A percentile compares a stretch with the other conserved stretches of the same genome.
phyloP scores from a whole-genome alignment of 23 red algal genomes.

The Agarophyton chilense region DNA sequence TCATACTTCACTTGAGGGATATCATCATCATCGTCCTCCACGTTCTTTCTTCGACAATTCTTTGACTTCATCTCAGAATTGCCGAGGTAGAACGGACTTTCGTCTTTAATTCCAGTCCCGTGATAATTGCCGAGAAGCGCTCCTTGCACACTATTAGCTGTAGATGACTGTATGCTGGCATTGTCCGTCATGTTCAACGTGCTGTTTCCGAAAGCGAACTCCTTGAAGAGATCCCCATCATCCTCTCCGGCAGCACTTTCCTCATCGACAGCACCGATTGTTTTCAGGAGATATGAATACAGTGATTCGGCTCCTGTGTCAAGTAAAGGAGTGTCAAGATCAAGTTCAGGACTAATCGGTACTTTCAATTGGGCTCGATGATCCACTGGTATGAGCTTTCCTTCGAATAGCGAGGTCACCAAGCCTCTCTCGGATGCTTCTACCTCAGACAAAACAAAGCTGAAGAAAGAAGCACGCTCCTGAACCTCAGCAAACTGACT shows the following conservation, averaged over 20 bases:
- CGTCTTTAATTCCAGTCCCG: not conserved
- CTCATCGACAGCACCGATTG: constrained; percentile 37
- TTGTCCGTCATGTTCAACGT: constrained; percentile 7
- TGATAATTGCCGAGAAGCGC: constrained; percentile 6
- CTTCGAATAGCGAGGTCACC: constrained; percentile 48
- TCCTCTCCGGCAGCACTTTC: constrained; percentile 44
- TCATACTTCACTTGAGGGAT: constrained; percentile 13
- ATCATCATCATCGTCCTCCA: not conserved
- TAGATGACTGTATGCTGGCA: not conserved
- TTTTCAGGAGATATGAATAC: constrained; percentile 56
- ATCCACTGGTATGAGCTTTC: constrained; percentile 70
- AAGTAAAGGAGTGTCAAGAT: constrained; percentile 58
- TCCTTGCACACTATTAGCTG: not conserved
- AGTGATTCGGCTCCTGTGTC: constrained; percentile 44
- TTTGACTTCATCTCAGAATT: not conserved
- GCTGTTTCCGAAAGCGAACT: constrained; percentile 42
- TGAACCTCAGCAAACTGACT: constrained; percentile 77
- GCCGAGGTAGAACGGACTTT: constrained; percentile 61
- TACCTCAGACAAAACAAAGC: constrained; percentile 12
- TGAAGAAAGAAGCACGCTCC: constrained; percentile 67
- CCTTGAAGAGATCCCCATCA: constrained; percentile 61
- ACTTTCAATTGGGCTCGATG: constrained; percentile 62
- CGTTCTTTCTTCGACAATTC: not conserved
- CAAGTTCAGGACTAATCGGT: constrained; percentile 39
- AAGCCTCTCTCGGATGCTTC: not conserved